Evolutionary conservation across 371 early-diverging fungal genomes (phyloP).

Genomic region (Lichtheimia ramosa): DNA sequence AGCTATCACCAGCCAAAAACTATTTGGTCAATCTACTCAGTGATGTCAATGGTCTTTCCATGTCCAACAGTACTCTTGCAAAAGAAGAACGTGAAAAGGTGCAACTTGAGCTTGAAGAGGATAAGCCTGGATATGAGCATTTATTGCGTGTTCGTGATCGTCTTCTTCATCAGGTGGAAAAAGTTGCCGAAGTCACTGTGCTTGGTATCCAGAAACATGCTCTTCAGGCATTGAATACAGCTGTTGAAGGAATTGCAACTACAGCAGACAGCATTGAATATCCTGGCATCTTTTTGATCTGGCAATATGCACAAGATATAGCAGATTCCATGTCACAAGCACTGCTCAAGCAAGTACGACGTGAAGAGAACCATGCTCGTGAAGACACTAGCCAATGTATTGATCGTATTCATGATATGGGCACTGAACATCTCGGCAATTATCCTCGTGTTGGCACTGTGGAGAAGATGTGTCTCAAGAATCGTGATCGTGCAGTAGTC

Average conservation of each 20-base stretch:
- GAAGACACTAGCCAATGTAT: slow-evolving; percentile 62
- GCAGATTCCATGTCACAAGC: slow-evolving; percentile 67
- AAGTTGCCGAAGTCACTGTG: slow-evolving; percentile 67
- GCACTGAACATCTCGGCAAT: slow-evolving; percentile 51
- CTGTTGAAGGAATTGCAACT: slow-evolving; percentile 64
- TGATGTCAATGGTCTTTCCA: slow-evolving; percentile 63
- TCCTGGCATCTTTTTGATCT: slow-evolving; percentile 77
- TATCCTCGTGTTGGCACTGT: slow-evolving; percentile 42
- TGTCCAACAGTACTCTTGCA: slow-evolving; percentile 54
- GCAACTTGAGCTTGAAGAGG: slow-evolving; percentile 48
- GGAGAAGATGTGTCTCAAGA: slow-evolving; percentile 49
- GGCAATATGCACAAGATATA: slow-evolving; percentile 85
- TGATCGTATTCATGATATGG: slow-evolving; percentile 63
- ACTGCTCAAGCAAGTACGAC: slow-evolving; percentile 60
- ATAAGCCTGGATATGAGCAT: slow-evolving; percentile 57
- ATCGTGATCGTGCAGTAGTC: slow-evolving; percentile 42
- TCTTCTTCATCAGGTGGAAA: slow-evolving; percentile 67
- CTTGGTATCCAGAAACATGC: slow-evolving; percentile 54
- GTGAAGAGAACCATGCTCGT: slow-evolving; percentile 70
- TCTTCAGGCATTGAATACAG: slow-evolving; percentile 47
- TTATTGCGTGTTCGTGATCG: slow-evolving; percentile 54
- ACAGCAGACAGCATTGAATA: slow-evolving; percentile 72
- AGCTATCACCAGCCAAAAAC: slow-evolving; percentile 91
- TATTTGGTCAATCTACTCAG: slow-evolving; percentile 81
- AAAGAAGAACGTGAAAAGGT: slow-evolving; percentile 34